Evolutionary conservation across 1,284 basidiomycete genomes (phyloP).

Genomic region (Rhodotorula sp.): DNA sequence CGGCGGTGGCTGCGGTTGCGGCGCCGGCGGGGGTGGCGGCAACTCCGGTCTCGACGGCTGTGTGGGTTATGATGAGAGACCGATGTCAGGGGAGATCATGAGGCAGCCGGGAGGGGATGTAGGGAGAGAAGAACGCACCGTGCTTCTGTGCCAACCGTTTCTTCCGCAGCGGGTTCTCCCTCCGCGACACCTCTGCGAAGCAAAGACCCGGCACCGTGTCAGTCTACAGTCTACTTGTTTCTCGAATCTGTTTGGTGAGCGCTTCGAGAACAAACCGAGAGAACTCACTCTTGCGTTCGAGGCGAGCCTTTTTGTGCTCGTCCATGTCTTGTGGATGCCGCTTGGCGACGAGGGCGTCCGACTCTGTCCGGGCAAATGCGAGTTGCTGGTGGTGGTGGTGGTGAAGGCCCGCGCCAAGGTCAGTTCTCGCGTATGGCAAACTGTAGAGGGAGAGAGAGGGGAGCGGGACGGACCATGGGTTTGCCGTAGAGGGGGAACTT

Average conservation of each 20-base stretch:
- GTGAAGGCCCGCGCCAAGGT: no score
- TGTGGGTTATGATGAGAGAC: neutral
- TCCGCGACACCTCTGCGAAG: conserved; percentile 68
- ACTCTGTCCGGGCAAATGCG: conserved; percentile 80
- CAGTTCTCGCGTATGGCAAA: neutral
- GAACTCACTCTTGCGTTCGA: conserved; percentile 78
- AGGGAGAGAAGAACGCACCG: conserved; percentile 22
- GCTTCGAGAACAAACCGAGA: neutral
- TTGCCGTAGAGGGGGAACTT: conserved; percentile 95
- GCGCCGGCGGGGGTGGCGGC: conserved; percentile 16
- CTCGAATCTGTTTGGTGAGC: no score
- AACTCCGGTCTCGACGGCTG: conserved; percentile 65
- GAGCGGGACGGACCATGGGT: conserved; percentile 68
- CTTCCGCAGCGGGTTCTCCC: conserved; percentile 78
- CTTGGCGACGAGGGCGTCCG: conserved; percentile 81
- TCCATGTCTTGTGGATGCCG: conserved; percentile 65
- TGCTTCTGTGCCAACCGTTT: conserved; percentile 69
- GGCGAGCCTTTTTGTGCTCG: conserved; percentile 67
- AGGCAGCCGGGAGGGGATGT: neutral
- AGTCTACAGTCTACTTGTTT: no score
- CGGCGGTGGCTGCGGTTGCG: conserved; percentile 20
- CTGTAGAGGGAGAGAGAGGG: neutral
- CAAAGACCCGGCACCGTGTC: no score
- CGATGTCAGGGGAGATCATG: neutral
- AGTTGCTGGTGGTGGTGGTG: conserved; percentile 71